Evolutionary conservation across 2,329 filamentous ascomycete genomes (phyloP).

Genomic region (Juglanconis juglandina): DNA sequence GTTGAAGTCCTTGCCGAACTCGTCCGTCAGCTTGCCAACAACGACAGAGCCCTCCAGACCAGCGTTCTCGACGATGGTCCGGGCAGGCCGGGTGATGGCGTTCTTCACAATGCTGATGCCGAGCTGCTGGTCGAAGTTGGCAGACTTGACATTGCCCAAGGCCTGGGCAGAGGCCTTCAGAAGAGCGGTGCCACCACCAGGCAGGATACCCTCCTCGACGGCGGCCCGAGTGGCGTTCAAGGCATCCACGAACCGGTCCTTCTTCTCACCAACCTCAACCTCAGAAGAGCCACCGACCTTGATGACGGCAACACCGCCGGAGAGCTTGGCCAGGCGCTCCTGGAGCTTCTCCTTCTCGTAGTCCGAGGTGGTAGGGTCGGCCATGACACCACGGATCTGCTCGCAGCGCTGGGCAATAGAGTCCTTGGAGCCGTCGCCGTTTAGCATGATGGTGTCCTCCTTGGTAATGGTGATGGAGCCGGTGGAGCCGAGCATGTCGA

Average conservation of each 20-base stretch:
- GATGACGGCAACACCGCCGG: conserved; percentile 97
- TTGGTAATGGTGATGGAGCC: conserved; percentile 99
- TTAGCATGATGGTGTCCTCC: conserved; percentile 98
- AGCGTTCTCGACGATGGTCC: conserved; percentile 96
- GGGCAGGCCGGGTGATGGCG: conserved; percentile 91
- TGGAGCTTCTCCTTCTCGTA: conserved; percentile 99
- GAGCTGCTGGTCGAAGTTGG: conserved; percentile 99
- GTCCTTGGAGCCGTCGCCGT: conserved; percentile 95
- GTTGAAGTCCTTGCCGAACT: conserved; percentile 91
- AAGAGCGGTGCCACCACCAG: conserved; percentile 94
- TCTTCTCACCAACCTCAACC: conserved; percentile 99
- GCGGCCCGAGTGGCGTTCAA: conserved; percentile 96
- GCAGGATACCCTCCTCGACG: conserved; percentile 98
- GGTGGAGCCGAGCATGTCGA: conserved; percentile 93
- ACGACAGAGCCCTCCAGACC: conserved; percentile 93
- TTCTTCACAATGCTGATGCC: conserved; percentile 97
- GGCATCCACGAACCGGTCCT: conserved; percentile 98
- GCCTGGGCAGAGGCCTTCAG: conserved; percentile 95
- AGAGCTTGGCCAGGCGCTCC: conserved; percentile 98
- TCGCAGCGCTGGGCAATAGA: conserved; percentile 91
- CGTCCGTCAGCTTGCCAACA: conserved; percentile 96
- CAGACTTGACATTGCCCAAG: conserved; percentile 74
- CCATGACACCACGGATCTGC: conserved; percentile 97
- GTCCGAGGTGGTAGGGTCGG: conserved; percentile 88
- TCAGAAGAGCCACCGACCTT: conserved; percentile 97